Evolutionary conservation across 2,329 filamentous ascomycete species (phyloP), one percentile per base, ranked within the genome.

Genomic region (Chaetomium sp.): DNA sequence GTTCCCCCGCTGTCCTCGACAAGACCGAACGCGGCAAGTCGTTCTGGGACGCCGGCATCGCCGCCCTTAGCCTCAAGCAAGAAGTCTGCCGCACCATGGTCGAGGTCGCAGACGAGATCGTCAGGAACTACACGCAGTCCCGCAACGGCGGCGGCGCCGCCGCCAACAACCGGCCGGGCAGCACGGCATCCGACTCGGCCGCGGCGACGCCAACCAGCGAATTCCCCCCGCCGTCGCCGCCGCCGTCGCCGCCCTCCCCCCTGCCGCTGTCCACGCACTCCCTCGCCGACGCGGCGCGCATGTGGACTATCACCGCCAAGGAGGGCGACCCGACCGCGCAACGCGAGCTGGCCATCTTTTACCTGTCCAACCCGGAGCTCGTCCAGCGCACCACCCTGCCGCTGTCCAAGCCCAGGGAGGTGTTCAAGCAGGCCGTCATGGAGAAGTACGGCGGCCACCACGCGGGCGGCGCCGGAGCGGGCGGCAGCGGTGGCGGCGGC

Each of bases 291-390:
- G 94, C 93, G 0, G 93, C 91, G 2, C 87, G 85, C 70, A 95
- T 98, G 88, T 92, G 92, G 83, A 90, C 92, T 67, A 95, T 97
- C 74, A 94, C 93, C 1, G 95, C 95, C 19, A 95, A 93, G 75
- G 95, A 99, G 78, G 93, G 94, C 47, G 87, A 93, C 66, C 85
- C 93, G 0, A 90, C 91, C 13, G 93, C 94, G 5, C 93, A 98
- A 79, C 88, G 95, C 58, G 95, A 99, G 78, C 84, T 99, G 19
- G 95, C 91, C 1, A 90, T 97, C 67, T 90, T 98, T 72, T 98
- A 97, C 75, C 85, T 99, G 47, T 95, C 92, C 0, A 90, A 96
- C 70, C 93, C 95, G 0, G 92, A 97, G 74, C 85, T 95, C 19
- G 87, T 97, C 13, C 85, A 87, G 69, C 86, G 91, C 27, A 90